Evolutionary conservation across 2,329 filamentous ascomycete species (phyloP).

Genomic region (Dendrostoma leiphaemia): DNA sequence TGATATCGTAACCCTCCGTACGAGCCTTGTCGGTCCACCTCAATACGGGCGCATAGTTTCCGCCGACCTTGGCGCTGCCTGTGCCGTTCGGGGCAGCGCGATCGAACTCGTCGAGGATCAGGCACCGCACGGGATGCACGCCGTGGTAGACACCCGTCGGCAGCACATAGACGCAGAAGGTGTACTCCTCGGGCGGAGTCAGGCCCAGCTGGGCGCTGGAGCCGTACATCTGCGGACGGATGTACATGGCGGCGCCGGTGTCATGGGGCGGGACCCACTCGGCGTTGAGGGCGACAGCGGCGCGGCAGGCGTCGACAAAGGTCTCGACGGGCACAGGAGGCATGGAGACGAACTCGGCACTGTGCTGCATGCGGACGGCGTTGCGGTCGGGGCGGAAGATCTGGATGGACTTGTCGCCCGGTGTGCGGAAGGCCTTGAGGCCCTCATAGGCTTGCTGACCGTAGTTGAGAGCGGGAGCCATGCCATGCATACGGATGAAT

Average conservation of each 20-base stretch:
- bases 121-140: slow-evolving; percentile 77
- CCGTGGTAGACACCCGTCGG: slow-evolving; percentile 96
- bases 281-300: slow-evolving; percentile 85
- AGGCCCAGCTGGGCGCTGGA: slow-evolving; percentile 84
- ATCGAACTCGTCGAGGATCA: slow-evolving; percentile 92
- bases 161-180: slow-evolving; percentile 84
- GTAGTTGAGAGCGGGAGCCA: slow-evolving; percentile 95
- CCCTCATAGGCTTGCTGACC: slow-evolving; percentile 97
- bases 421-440: slow-evolving; percentile 90
- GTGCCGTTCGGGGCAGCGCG: slow-evolving; percentile 89
- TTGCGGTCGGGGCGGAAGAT: slow-evolving; percentile 89
- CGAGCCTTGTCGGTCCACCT: slow-evolving; percentile 81
- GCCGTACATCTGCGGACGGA: slow-evolving; percentile 86
- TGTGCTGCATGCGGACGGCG: slow-evolving; percentile 80
- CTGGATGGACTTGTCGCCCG: slow-evolving; percentile 66
- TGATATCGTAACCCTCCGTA: slow-evolving; percentile 84
- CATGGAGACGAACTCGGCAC: slow-evolving; percentile 78
- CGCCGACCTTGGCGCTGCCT: slow-evolving; percentile 89
- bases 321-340: slow-evolving; percentile 73
- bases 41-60: slow-evolving; percentile 92
- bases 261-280: slow-evolving; percentile 87
- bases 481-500: slow-evolving; percentile 85
- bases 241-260: slow-evolving; percentile 88
- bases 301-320: slow-evolving; percentile 73
- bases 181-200: slow-evolving; percentile 87